phyloP scores from a whole-genome alignment of 768 basidiomycete genomes.

The Pleurotus tuber-regium region DNA sequence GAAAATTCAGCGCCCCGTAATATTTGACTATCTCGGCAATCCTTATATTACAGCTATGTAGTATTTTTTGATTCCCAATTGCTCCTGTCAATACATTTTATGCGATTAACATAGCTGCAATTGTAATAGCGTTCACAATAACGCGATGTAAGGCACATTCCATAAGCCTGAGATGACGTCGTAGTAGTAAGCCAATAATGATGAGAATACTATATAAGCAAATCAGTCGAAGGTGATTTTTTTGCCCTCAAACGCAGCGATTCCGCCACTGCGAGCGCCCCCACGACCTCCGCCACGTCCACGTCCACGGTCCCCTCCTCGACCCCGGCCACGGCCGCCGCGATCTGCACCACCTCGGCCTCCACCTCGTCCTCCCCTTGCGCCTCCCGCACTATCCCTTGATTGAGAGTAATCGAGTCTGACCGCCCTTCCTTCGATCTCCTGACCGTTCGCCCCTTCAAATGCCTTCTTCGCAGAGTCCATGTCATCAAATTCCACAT shows the following conservation, averaged over 20 bases:
- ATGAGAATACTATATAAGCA: background rate
- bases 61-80: background rate
- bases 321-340: slow-evolving; percentile 46
- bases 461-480: slow-evolving; percentile 81
- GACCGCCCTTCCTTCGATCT: slow-evolving; percentile 78
- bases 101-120: background rate
- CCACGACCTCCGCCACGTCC: slow-evolving; percentile 40
- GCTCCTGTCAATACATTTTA: background rate
- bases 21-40: no score
- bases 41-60: no score
- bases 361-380: slow-evolving; percentile 38
- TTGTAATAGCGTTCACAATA: background rate
- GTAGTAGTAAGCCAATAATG: background rate
- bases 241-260: slow-evolving; percentile 63
- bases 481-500: slow-evolving; percentile 88
- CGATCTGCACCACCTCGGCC: slow-evolving; percentile 41
- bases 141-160: background rate
- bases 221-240: slow-evolving; percentile 55
- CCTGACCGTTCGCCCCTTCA: slow-evolving; percentile 62
- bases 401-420: slow-evolving; percentile 89
- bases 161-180: background rate
- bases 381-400: slow-evolving; percentile 59
- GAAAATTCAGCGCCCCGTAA: background rate
- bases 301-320: slow-evolving; percentile 40
- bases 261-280: slow-evolving; percentile 59